Evolutionary conservation across 305 asterid species (phyloP).

Genomic region (Euphrasia arctica): DNA sequence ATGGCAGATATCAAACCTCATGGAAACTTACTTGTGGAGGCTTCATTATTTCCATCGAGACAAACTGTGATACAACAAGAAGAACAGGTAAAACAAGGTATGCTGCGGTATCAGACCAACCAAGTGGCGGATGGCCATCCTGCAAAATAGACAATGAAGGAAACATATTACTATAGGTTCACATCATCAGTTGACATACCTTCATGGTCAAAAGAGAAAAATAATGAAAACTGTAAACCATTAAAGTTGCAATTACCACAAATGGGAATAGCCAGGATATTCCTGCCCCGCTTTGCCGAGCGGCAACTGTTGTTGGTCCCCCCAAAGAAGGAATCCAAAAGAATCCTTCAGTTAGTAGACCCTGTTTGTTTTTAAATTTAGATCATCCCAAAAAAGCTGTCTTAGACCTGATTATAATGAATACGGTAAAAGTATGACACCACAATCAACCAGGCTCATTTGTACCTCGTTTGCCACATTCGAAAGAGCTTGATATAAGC

Average conservation of each 20-base stretch:
- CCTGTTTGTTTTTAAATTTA: conserved; percentile 41
- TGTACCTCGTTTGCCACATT: conserved; percentile 98
- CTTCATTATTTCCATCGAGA: conserved; percentile 98
- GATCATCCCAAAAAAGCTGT: not conserved
- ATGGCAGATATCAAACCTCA: conserved; percentile 19
- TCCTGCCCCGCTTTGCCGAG: conserved; percentile 97
- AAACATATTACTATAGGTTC: conserved; percentile 20
- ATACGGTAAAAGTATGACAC: conserved; percentile 22
- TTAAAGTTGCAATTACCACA: conserved; percentile 59
- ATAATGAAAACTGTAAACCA: conserved; percentile 3
- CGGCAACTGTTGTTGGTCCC: conserved; percentile 98
- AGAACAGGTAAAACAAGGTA: conserved; percentile 94
- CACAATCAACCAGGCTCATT: conserved; percentile 26
- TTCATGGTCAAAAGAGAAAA: conserved; percentile 12
- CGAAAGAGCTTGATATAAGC: conserved; percentile 98
- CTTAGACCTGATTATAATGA: conserved; percentile 9
- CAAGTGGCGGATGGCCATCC: conserved; percentile 99
- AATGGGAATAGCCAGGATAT: conserved; percentile 96
- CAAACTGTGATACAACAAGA: conserved; percentile 80
- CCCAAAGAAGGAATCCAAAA: conserved; percentile 99
- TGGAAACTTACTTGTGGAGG: conserved; percentile 87
- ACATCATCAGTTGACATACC: conserved; percentile 22
- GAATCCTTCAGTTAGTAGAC: conserved; percentile 97
- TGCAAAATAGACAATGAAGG: conserved; percentile 35
- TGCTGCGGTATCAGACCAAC: conserved; percentile 95